A percentile compares a stretch with the other conserved stretches of the same genome.
phyloP scores from a whole-genome alignment of 2,329 filamentous ascomycete genomes.

The Colletotrichum chlorophyti region DNA sequence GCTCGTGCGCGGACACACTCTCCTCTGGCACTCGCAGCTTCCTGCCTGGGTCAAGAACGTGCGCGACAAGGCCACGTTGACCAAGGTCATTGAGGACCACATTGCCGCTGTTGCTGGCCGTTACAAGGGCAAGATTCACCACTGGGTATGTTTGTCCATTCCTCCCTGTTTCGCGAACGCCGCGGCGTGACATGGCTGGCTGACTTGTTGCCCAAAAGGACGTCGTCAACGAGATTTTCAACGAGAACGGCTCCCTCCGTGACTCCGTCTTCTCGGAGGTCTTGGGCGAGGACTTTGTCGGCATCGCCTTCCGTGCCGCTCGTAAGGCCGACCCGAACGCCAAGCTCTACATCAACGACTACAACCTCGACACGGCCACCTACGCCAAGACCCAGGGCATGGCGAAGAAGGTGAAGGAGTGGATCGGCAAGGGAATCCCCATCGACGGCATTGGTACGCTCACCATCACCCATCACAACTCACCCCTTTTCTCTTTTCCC shows the following conservation, averaged over 20 bases:
- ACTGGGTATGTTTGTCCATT: slow-evolving; percentile 48
- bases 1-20: slow-evolving; percentile 69
- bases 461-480: neutral
- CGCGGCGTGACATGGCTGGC: neutral
- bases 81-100: slow-evolving; percentile 64
- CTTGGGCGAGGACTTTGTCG: slow-evolving; percentile 73
- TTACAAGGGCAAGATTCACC: slow-evolving; percentile 69
- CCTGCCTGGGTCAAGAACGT: slow-evolving; percentile 66
- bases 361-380: slow-evolving; percentile 68
- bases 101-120: slow-evolving; percentile 62
- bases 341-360: slow-evolving; percentile 80
- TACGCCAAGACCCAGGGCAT: slow-evolving; percentile 65
- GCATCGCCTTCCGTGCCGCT: slow-evolving; percentile 74
- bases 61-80: slow-evolving; percentile 57
- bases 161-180: neutral
- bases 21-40: slow-evolving; percentile 69
- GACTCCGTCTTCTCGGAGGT: slow-evolving; percentile 70
- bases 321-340: slow-evolving; percentile 69
- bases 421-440: slow-evolving; percentile 66
- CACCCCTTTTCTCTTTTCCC: neutral
- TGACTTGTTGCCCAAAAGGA: slow-evolving; percentile 45
- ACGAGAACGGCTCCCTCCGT: slow-evolving; percentile 66
- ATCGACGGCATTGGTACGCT: slow-evolving; percentile 65
- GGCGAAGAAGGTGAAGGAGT: slow-evolving; percentile 66
- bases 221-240: slow-evolving; percentile 71